A percentile compares a stretch with the other conserved stretches of the same genome.
phyloP scores from a whole-genome alignment of 371 early-diverging fungal species.

The Coemansia sp. region DNA sequence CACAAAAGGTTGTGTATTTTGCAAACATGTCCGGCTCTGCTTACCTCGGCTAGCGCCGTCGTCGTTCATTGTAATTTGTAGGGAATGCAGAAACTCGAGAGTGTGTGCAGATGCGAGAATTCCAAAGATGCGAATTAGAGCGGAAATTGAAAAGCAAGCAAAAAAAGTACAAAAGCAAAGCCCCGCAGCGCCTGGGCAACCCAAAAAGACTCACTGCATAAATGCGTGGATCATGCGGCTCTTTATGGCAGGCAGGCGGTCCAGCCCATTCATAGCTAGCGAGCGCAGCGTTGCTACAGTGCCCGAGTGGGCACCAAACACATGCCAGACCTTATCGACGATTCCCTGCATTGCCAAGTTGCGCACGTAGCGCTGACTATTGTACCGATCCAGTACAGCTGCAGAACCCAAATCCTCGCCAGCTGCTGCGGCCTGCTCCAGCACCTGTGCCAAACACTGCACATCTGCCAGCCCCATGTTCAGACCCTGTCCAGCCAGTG shows the following conservation, averaged over 20 bases:
- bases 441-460: slow-evolving; percentile 61
- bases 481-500: slow-evolving; percentile 95
- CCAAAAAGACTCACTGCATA: slow-evolving; percentile 16
- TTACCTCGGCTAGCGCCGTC: slow-evolving; percentile 16
- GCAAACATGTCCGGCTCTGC: not conserved
- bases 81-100: not conserved
- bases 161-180: not conserved
- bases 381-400: slow-evolving; percentile 65
- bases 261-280: slow-evolving; percentile 65
- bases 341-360: slow-evolving; percentile 84
- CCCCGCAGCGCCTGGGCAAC: too few relatives aligned
- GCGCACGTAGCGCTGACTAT: slow-evolving; percentile 71
- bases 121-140: not conserved
- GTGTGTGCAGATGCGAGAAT: not conserved
- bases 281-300: slow-evolving; percentile 69
- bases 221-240: slow-evolving; percentile 14
- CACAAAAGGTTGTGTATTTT: too few relatives aligned
- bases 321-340: slow-evolving; percentile 74
- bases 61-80: slow-evolving; percentile 2
- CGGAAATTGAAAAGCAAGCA: not conserved
- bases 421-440: slow-evolving; percentile 63
- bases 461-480: slow-evolving; percentile 92
- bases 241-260: slow-evolving; percentile 64
- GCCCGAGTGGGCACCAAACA: slow-evolving; percentile 69
- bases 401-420: slow-evolving; percentile 80